Percentiles rank a stretch among this genome's conserved stretches.
Conservation (phyloP, 2,329 filamentous ascomycete species). For the Arachnomyces sp. region DNA sequence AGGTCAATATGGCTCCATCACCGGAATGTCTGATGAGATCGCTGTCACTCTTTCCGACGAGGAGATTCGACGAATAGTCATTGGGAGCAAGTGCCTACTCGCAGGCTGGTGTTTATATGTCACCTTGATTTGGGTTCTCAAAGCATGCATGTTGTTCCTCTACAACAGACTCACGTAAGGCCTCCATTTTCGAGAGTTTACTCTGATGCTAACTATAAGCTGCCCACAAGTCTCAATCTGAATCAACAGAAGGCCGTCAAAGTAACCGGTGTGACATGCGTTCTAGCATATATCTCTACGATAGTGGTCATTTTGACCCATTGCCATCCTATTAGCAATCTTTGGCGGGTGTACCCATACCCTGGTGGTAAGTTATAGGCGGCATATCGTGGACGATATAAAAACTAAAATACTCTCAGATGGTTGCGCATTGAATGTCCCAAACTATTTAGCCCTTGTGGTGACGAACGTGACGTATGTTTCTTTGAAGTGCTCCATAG, state of each 20-base stretch:
- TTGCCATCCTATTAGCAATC: constrained; percentile 31
- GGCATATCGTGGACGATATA: background rate
- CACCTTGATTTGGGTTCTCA: constrained; percentile 37
- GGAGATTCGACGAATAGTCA: constrained; percentile 21
- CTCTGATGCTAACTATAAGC: background rate
- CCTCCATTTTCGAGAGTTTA: background rate
- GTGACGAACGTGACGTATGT: constrained; percentile 31
- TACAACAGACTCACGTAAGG: constrained; percentile 38
- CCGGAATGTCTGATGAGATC: constrained; percentile 27
- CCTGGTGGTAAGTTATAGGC: constrained; percentile 27
- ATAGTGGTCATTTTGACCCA: constrained; percentile 29
- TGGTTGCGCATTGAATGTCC: constrained; percentile 27
- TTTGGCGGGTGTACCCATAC: constrained; percentile 37
- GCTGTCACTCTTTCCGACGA: constrained; percentile 23
- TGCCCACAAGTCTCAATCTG: constrained; percentile 25
- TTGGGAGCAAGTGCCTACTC: constrained; percentile 28
- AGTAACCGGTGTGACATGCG: constrained; percentile 24
- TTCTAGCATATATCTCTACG: constrained; percentile 26
- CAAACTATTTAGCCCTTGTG: constrained; percentile 33
- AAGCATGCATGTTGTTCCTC: constrained; percentile 39
- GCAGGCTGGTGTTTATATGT: constrained; percentile 38
- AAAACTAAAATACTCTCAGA: constrained; percentile 16
- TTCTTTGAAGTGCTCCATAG: background rate
- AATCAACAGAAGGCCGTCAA: constrained; percentile 33
- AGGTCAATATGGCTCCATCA: constrained; percentile 36